phyloP scores from a whole-genome alignment of 805 yeast genomes.

The Grigorovia humatica region DNA sequence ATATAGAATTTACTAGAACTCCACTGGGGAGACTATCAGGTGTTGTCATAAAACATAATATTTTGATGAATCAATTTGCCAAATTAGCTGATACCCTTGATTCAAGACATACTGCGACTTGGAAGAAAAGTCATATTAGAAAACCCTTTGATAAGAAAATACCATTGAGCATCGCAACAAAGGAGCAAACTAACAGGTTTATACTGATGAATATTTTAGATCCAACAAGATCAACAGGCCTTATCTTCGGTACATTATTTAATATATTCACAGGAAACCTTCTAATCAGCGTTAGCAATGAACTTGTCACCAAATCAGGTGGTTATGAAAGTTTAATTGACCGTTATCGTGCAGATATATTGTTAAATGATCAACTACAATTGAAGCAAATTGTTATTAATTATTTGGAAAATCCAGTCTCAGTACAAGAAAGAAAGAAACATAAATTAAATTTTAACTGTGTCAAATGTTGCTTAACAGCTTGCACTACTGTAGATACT shows the following conservation, averaged over 20 bases:
- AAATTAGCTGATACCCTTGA: conserved; percentile 58
- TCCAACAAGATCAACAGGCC: conserved; percentile 72
- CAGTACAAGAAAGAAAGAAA: conserved; percentile 70
- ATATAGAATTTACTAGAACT: conserved; percentile 83
- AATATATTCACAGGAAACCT: conserved; percentile 79
- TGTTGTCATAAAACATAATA: conserved; percentile 82
- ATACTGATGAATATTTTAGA: conserved; percentile 57
- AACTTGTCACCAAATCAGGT: conserved; percentile 70
- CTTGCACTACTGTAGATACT: conserved; percentile 81
- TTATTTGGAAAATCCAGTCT: conserved; percentile 80
- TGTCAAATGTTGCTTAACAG: conserved; percentile 82
- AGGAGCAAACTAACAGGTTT: conserved; percentile 29
- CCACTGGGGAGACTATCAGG: conserved; percentile 90
- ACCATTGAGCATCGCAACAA: conserved; percentile 7
- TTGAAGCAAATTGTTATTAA: conserved; percentile 85
- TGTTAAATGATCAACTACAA: conserved; percentile 80
- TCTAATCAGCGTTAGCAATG: conserved; percentile 68
- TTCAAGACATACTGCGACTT: conserved; percentile 37
- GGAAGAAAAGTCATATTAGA: conserved; percentile 40
- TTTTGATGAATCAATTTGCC: conserved; percentile 81
- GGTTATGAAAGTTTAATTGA: conserved; percentile 75
- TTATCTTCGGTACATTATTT: conserved; percentile 70
- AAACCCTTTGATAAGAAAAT: conserved; percentile 30
- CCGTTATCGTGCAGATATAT: conserved; percentile 54
- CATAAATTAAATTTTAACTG: conserved; percentile 67